These are phyloP conservation scores for Asterochloris erici DNA, from an alignment of 139 green algal species.

Conservation along the genomic window DNA sequence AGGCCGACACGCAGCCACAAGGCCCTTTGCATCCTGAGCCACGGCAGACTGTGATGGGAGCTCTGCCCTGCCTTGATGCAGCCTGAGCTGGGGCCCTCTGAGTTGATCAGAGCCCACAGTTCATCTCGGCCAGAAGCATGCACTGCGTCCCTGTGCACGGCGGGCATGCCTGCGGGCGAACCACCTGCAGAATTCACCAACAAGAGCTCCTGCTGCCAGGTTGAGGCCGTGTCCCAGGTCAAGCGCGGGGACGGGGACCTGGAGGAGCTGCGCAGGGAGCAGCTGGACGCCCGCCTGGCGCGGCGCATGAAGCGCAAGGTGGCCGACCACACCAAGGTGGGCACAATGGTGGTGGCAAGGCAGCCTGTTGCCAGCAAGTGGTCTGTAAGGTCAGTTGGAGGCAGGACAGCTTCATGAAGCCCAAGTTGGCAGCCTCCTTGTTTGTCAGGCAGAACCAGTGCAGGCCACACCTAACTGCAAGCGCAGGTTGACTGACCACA, in stretches of 20 bases:
- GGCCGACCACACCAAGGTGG: slow-evolving; percentile 9
- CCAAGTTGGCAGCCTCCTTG: too few relatives aligned
- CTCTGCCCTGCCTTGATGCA: too few relatives aligned
- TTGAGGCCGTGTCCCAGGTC: slow-evolving; percentile 23
- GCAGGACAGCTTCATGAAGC: too few relatives aligned
- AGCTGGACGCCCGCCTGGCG: background rate
- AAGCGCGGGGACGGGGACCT: slow-evolving; percentile 44
- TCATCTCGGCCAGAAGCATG: background rate
- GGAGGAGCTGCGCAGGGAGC: slow-evolving; percentile 9
- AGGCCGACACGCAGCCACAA: background rate
- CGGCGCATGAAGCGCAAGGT: slow-evolving; percentile 5
- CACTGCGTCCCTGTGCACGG: background rate
- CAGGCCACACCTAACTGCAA: too few relatives aligned
- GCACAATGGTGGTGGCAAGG: too few relatives aligned
- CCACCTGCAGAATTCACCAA: background rate
- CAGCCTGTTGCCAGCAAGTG: too few relatives aligned
- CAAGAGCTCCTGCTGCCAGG: slow-evolving; percentile 6
- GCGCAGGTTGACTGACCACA: too few relatives aligned
- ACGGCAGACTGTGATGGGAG: background rate
- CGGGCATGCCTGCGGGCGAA: background rate
- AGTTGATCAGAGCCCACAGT: background rate
- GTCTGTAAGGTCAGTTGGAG: too few relatives aligned
- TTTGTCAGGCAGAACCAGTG: too few relatives aligned
- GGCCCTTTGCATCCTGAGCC: background rate
- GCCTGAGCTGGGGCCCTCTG: background rate